phyloP scores from a whole-genome alignment of 2,329 filamentous ascomycete species.

The Alternaria metachromatica region DNA sequence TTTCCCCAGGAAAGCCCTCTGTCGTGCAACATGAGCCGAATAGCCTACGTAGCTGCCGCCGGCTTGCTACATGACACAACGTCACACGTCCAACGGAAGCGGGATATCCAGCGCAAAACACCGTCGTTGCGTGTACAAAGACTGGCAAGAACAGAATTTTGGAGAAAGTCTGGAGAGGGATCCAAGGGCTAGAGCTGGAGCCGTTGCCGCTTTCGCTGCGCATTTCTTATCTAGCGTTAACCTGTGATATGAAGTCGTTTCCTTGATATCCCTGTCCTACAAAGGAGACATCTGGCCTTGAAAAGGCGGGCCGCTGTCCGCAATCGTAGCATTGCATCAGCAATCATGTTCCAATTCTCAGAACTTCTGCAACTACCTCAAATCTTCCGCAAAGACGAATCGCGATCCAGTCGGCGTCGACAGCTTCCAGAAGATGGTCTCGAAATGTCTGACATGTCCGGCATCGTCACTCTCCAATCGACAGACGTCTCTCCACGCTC shows the following conservation, averaged over 20 bases:
- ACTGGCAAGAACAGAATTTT: constrained; percentile 12
- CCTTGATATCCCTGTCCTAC: constrained; percentile 13
- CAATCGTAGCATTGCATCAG: background rate
- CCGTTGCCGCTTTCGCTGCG: background rate
- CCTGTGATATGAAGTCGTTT: constrained; percentile 15
- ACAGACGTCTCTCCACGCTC: constrained; percentile 53
- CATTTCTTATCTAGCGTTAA: constrained; percentile 9
- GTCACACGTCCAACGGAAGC: constrained; percentile 20
- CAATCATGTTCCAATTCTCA: constrained; percentile 7
- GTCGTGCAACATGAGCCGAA: constrained; percentile 12
- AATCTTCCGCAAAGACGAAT: background rate
- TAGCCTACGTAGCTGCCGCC: constrained; percentile 12
- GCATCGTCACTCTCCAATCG: constrained; percentile 40
- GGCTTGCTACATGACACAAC: constrained; percentile 19
- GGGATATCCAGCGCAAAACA: constrained; percentile 5
- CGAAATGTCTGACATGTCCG: constrained; percentile 24
- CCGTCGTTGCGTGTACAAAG: constrained; percentile 12
- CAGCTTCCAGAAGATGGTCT: constrained; percentile 9
- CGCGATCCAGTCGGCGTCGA: background rate
- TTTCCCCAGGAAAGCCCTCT: background rate
- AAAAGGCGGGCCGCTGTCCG: constrained; percentile 21
- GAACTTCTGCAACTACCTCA: background rate
- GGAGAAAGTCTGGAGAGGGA: background rate
- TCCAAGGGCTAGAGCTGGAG: background rate
- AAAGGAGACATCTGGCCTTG: constrained; percentile 13